Evolutionary conservation across 73 alveolate genomes (phyloP).

Genomic region (Blepharisma japonicum): DNA sequence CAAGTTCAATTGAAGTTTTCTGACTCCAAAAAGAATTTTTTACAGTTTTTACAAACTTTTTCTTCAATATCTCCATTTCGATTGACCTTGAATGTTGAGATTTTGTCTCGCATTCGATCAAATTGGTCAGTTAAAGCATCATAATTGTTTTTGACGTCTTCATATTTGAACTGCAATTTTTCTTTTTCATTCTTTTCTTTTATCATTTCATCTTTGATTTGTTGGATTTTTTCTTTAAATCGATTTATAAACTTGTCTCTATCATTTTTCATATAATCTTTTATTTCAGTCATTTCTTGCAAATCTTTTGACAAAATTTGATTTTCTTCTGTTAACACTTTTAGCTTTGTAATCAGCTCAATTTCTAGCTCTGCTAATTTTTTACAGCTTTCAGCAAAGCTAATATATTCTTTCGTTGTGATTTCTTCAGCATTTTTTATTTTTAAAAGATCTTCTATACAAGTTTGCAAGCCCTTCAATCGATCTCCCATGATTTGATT

Average conservation of each 20-base stretch:
- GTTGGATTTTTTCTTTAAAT: background rate
- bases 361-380: background rate
- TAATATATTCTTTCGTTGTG: background rate
- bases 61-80: slow-evolving; percentile 6
- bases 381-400: background rate
- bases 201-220: slow-evolving; percentile 1
- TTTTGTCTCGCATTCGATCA: slow-evolving; percentile 13
- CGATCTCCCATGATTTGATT: slow-evolving; percentile 23
- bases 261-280: no score
- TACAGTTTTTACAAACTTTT: slow-evolving; percentile 58
- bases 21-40: slow-evolving; percentile 48
- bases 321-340: background rate
- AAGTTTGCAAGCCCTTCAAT: background rate
- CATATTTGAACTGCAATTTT: background rate
- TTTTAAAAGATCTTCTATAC: background rate
- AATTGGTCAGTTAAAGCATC: background rate
- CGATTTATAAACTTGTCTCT: no score
- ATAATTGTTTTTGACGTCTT: background rate
- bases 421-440: slow-evolving; percentile 4
- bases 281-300: background rate
- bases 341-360: background rate
- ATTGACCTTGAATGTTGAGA: background rate
- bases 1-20: slow-evolving; percentile 77
- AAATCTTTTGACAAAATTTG: background rate
- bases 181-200: background rate